phyloP scores from a whole-genome alignment of 768 basidiomycete species.

The Atractiella rhizophila region DNA sequence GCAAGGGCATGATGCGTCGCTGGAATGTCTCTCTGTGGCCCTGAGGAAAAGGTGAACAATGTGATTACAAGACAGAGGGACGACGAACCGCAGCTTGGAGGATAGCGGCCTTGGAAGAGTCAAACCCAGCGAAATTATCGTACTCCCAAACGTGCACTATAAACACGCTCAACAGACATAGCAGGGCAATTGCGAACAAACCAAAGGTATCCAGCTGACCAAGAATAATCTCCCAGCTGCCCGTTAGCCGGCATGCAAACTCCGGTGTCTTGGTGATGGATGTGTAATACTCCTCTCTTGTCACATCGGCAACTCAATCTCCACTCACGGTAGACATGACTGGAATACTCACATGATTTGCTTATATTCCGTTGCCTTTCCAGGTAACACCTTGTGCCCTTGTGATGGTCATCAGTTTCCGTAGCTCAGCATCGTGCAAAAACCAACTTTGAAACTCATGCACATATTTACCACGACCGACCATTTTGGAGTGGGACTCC shows the following conservation, averaged over 20 bases:
- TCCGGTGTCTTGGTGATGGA: constrained; percentile 47
- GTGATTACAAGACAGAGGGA: not conserved
- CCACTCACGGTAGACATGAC: not conserved
- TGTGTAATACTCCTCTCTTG: constrained; percentile 58
- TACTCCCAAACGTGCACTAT: no score
- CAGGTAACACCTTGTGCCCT: constrained; percentile 54
- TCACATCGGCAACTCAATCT: not conserved
- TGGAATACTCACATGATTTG: constrained; percentile 42
- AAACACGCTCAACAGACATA: no score
- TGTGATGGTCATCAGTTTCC: not conserved
- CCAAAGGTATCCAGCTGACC: constrained; percentile 73
- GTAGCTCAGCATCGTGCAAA: not conserved
- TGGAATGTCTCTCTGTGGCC: constrained; percentile 37
- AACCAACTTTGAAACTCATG: constrained; percentile 63
- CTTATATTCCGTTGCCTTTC: constrained; percentile 58
- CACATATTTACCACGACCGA: constrained; percentile 81
- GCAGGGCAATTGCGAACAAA: constrained; percentile 17
- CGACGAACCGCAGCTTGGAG: constrained; percentile 37
- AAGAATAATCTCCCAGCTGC: constrained; percentile 74
- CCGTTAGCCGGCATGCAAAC: constrained; percentile 63
- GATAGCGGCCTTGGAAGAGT: constrained; percentile 43
- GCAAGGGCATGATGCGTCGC: constrained; percentile 42
- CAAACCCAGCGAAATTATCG: constrained; percentile 73
- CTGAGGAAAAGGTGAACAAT: not conserved
- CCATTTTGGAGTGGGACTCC: constrained; percentile 60